Conservation (phyloP, 441 rosid genomes). For the Flueggea neowawraea region DNA sequence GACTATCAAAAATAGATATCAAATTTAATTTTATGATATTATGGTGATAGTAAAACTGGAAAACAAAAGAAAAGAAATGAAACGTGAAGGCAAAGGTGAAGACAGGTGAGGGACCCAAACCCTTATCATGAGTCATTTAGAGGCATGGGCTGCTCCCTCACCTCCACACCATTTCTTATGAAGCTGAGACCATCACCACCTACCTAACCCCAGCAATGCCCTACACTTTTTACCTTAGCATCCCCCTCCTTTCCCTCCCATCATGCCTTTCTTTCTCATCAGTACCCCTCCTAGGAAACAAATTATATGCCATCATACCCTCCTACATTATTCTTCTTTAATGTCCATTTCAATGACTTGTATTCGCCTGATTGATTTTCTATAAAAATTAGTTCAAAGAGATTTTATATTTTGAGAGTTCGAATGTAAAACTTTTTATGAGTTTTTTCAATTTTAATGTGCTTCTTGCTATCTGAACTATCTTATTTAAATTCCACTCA, state of each 20-base stretch:
- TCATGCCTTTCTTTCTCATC: conserved; percentile 40
- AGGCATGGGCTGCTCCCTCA: conserved; percentile 45
- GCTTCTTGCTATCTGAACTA: too few relatives aligned
- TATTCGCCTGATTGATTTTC: neutral
- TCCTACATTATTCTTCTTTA: neutral
- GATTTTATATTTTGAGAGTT: too few relatives aligned
- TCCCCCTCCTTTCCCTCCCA: conserved; percentile 20
- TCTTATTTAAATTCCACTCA: too few relatives aligned
- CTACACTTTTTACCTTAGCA: neutral
- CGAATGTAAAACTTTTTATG: too few relatives aligned
- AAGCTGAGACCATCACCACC: conserved; percentile 24
- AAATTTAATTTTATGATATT: too few relatives aligned
- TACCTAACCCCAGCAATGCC: neutral
- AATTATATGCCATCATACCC: conserved; percentile 1
- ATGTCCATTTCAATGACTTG: too few relatives aligned
- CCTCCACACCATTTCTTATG: conserved; percentile 38
- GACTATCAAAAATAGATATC: too few relatives aligned
- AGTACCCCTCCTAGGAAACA: conserved; percentile 54
- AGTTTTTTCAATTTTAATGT: too few relatives aligned
- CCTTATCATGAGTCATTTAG: conserved; percentile 12
- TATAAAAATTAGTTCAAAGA: neutral
- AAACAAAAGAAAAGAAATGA: too few relatives aligned
- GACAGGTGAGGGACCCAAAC: conserved; percentile 22
- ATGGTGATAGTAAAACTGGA: too few relatives aligned
- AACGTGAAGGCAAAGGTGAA: neutral